Evolutionary conservation across 139 green algal species (phyloP).

Genomic region (Chlamydomonas schloesseri): DNA sequence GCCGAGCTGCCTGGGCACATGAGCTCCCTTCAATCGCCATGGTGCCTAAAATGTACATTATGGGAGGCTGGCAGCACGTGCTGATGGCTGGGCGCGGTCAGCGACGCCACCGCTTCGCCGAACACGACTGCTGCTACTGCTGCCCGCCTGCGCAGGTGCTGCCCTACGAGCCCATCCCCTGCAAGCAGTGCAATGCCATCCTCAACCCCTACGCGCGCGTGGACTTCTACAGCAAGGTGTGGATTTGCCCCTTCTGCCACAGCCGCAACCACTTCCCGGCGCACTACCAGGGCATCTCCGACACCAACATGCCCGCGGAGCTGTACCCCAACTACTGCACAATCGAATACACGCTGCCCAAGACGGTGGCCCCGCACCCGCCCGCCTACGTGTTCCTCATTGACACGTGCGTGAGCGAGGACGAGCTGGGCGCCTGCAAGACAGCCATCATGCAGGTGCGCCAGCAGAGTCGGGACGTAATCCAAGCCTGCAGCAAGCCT

Average conservation of each 20-base stretch:
- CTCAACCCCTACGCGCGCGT: slow-evolving; percentile 95
- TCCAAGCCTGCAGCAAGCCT: too few relatives aligned
- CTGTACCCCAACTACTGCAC: slow-evolving; percentile 96
- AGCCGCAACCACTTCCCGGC: slow-evolving; percentile 96
- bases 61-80: too few relatives aligned
- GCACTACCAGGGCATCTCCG: slow-evolving; percentile 92
- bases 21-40: too few relatives aligned
- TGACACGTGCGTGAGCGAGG: slow-evolving; percentile 91
- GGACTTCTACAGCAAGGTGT: slow-evolving; percentile 94
- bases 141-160: slow-evolving; percentile 87
- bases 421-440: slow-evolving; percentile 89
- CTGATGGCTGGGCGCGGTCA: too few relatives aligned
- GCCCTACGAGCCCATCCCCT: slow-evolving; percentile 95
- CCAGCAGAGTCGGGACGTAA: too few relatives aligned
- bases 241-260: slow-evolving; percentile 98
- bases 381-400: slow-evolving; percentile 96
- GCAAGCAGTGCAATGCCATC: slow-evolving; percentile 91
- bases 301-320: slow-evolving; percentile 94
- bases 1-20: too few relatives aligned
- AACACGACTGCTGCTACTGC: too few relatives aligned
- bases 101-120: too few relatives aligned
- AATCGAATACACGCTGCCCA: slow-evolving; percentile 94
- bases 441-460: slow-evolving; percentile 82
- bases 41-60: too few relatives aligned
- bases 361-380: slow-evolving; percentile 65